Base-by-base conservation (phyloP, 441 rosid species). In the Geranium incanum region DNA sequence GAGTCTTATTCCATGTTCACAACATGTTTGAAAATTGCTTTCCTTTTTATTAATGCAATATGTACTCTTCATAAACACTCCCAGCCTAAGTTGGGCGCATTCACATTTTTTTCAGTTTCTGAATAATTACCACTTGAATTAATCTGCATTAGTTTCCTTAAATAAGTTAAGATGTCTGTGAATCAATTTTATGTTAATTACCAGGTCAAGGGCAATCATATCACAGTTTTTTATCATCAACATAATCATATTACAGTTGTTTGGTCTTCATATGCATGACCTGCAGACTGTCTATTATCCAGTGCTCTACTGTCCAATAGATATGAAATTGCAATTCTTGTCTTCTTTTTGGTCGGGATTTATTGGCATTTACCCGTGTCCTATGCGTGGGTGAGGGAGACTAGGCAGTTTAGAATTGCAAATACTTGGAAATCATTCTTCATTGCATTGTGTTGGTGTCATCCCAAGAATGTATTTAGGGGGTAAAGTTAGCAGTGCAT, bases 71-170 rank as follows among this genome's bases (percentile, higher is more conserved):
- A 52, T 0, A 52, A 52, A 52, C 59, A 52, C 19, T 52, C 15
- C 59, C 59, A 52, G 59, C 59, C 59, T 52, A 52, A 52, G 18
- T n/a, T 52, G 59, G 66, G 36, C 18, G 21, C 36, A 60, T 60
- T 33, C 66, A 60, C 13, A 19, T 60, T 60, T 33, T 60, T 19
- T 60, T 19, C 66, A 60, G 66, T 23, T 19, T 60, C 13, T 60
- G 3, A 60, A 9, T 23, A 60, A 19, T 19, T 52, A 52, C 13
- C 59, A 52, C 6, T n/a, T 13, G 4, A 52, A 52, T 50, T 52
- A 52, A 52, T 60, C 66, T 60, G 66, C 66, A 18, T 60, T 23
- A 39, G 36, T 12, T 36, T 64, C 43, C 41, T 36, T n/a, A n/a
- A 23, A 45, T 13, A 3, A 52, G 59, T 52, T 52, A n/a, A 52